phyloP scores from a whole-genome alignment of 1,139 yeast species.

The Pichia sp. region DNA sequence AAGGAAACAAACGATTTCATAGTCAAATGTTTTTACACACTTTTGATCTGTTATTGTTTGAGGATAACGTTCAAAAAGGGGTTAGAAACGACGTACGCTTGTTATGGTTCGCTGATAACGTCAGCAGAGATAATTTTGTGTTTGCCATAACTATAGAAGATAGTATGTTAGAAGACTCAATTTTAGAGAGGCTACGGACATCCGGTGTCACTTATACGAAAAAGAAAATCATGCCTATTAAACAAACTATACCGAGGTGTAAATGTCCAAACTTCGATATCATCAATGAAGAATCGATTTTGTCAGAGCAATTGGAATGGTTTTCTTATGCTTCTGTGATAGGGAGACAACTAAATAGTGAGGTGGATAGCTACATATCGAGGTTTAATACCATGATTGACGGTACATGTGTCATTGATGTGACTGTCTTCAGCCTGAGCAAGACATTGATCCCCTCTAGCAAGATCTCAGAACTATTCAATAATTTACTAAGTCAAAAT shows the following conservation, averaged over 20 bases:
- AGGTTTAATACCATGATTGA: conserved; percentile 16
- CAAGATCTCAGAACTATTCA: conserved; percentile 1
- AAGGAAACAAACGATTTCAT: conserved; percentile 20
- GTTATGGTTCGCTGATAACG: conserved; percentile 34
- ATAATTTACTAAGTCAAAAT: not conserved
- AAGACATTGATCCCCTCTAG: conserved; percentile 14
- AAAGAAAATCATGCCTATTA: not conserved
- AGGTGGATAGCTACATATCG: conserved; percentile 21
- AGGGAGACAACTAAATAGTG: conserved; percentile 22
- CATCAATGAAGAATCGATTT: conserved; percentile 17
- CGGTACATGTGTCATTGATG: conserved; percentile 1
- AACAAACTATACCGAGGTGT: conserved; percentile 2
- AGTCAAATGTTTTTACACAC: conserved; percentile 19
- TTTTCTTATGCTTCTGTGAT: conserved; percentile 21
- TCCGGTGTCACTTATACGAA: not conserved
- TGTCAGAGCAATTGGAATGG: conserved; percentile 24
- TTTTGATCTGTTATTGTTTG: conserved; percentile 16
- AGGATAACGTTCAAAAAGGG: conserved; percentile 13
- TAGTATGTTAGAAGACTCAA: not conserved
- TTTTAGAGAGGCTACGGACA: not conserved
- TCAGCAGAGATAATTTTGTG: conserved; percentile 5
- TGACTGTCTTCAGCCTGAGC: conserved; percentile 14
- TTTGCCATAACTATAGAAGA: conserved; percentile 9
- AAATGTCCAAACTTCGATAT: conserved; percentile 18
- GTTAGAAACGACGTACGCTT: conserved; percentile 29